phyloP scores from a whole-genome alignment of 768 basidiomycete genomes.

The Heimioporus sp. region DNA sequence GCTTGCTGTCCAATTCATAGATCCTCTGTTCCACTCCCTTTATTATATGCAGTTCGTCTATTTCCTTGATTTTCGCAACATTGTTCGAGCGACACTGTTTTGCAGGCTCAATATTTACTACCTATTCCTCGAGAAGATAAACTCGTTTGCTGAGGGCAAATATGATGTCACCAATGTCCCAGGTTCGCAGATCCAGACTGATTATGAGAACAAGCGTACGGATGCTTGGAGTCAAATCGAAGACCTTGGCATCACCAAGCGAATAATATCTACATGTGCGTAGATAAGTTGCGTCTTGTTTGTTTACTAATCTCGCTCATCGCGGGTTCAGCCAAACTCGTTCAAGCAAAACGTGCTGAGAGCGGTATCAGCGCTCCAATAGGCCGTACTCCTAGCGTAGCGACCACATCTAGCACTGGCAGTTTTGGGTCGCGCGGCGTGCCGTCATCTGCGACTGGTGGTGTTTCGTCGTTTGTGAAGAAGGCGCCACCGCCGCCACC shows the following conservation, averaged over 20 bases:
- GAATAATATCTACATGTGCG: conserved; percentile 84
- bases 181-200: conserved; percentile 66
- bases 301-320: conserved; percentile 7
- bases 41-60: conserved; percentile 96
- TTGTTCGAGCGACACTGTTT: background rate
- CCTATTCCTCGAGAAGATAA: conserved; percentile 91
- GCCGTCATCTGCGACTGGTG: conserved; percentile 20
- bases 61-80: background rate
- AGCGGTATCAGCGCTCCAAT: conserved; percentile 34
- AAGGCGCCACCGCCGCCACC: conserved; percentile 40
- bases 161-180: conserved; percentile 68
- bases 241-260: conserved; percentile 75
- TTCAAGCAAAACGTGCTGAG: conserved; percentile 50
- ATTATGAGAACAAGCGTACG: conserved; percentile 80
- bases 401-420: conserved; percentile 27
- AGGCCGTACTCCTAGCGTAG: conserved; percentile 27
- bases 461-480: conserved; percentile 36
- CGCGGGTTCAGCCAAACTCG: conserved; percentile 54
- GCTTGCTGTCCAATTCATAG: conserved; percentile 85
- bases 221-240: conserved; percentile 82
- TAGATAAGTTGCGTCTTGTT: conserved; percentile 6
- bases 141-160: conserved; percentile 77
- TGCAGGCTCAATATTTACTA: conserved; percentile 89
- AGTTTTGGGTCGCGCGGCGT: conserved; percentile 24
- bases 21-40: conserved; percentile 97